phyloP scores from a whole-genome alignment of 176 grass and related monocot species.

The Oryza longistaminata region DNA sequence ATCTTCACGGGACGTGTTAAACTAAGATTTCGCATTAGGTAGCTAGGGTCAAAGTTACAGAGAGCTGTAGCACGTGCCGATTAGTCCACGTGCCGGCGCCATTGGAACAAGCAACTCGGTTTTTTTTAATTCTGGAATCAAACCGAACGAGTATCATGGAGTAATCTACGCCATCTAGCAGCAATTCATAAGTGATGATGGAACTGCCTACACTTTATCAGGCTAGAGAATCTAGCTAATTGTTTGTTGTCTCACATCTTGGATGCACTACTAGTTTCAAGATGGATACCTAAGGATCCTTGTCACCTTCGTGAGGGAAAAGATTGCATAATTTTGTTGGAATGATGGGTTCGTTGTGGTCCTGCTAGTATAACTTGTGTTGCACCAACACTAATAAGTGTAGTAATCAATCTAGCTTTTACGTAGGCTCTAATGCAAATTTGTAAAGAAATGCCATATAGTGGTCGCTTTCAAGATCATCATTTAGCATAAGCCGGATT shows the following conservation, averaged over 20 bases:
- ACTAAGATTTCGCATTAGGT: neutral
- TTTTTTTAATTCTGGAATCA: constrained; percentile 8
- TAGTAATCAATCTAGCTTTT: neutral
- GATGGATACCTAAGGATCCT: constrained; percentile 42
- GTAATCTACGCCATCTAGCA: constrained; percentile 17
- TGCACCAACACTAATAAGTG: neutral
- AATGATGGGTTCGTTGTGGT: neutral
- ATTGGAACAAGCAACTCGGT: neutral
- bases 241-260: constrained; percentile 42
- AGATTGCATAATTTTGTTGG: constrained; percentile 38
- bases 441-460: neutral
- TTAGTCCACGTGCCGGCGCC: constrained; percentile 49
- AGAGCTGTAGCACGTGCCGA: constrained; percentile 46
- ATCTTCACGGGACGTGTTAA: constrained; percentile 20
- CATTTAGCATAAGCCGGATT: neutral
- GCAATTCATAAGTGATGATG: neutral
- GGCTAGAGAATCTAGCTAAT: constrained; percentile 50
- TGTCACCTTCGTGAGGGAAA: constrained; percentile 50
- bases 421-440: neutral
- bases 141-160: constrained; percentile 31
- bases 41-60: constrained; percentile 26
- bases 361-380: neutral
- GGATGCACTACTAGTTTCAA: constrained; percentile 53
- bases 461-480: neutral
- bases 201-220: constrained; percentile 41